Percentiles rank a stretch among this genome's conserved stretches.
Conservation (phyloP, 257 asterid genomes). For the Jasminum sambac region DNA sequence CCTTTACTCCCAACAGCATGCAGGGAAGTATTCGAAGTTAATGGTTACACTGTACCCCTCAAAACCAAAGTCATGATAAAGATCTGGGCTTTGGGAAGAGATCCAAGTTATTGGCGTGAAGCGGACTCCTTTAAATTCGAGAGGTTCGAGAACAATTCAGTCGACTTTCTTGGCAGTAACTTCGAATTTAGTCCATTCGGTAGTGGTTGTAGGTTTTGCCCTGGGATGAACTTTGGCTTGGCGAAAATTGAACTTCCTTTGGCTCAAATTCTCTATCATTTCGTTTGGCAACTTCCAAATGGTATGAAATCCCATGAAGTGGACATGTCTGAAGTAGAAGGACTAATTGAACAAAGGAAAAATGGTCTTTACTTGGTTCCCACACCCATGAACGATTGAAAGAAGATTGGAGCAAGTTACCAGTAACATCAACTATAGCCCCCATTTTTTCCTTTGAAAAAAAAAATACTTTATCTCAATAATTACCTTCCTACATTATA, state of each 20-base stretch:
- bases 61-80: slow-evolving; percentile 26
- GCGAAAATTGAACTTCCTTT: slow-evolving; percentile 22
- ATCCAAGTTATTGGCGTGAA: slow-evolving; percentile 22
- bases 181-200: slow-evolving; percentile 26
- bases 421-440: too few species aligned
- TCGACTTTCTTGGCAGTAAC: slow-evolving; percentile 21
- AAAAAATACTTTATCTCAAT: too few species aligned
- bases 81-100: slow-evolving; percentile 28
- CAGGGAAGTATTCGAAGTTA: slow-evolving; percentile 7
- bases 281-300: slow-evolving; percentile 20
- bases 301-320: not conserved
- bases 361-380: slow-evolving; percentile 21
- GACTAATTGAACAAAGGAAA: slow-evolving; percentile 19
- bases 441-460: too few species aligned
- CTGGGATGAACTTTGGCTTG: slow-evolving; percentile 20
- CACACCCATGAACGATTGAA: not conserved
- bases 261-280: slow-evolving; percentile 21
- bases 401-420: not conserved
- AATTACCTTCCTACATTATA: too few species aligned
- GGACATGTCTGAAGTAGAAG: slow-evolving; percentile 1
- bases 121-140: slow-evolving; percentile 24
- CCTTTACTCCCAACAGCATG: slow-evolving; percentile 24
- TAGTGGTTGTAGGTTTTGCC: slow-evolving; percentile 24
- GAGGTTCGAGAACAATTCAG: slow-evolving; percentile 14
- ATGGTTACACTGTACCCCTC: slow-evolving; percentile 18